These are phyloP conservation scores for Aspergillus conjunctus DNA, from an alignment of 495 filamentous ascomycete species.

Conservation along the genomic window DNA sequence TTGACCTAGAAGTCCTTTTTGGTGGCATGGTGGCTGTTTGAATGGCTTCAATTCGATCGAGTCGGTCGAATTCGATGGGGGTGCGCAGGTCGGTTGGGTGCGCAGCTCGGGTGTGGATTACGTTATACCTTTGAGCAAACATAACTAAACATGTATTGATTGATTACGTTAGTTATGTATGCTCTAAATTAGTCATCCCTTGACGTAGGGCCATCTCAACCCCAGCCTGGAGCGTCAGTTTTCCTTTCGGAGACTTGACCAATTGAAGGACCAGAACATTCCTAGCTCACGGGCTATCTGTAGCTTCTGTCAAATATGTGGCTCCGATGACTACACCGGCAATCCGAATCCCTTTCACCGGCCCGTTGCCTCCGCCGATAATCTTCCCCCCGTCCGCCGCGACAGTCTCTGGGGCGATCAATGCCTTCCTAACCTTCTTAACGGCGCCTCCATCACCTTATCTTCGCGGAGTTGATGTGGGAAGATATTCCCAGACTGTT, in stretches of 20 bases:
- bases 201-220: no score
- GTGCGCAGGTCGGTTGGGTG: no score
- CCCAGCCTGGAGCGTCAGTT: not conserved
- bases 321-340: slow-evolving; percentile 64
- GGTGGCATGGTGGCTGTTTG: no score
- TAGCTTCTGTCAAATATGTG: slow-evolving; percentile 27
- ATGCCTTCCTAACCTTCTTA: slow-evolving; percentile 75
- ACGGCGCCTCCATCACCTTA: slow-evolving; percentile 52
- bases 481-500: slow-evolving; percentile 58
- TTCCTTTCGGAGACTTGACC: not conserved
- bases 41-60: no score
- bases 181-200: no score
- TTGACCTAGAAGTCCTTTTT: no score
- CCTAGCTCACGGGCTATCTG: not conserved
- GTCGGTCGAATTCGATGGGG: no score
- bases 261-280: not conserved
- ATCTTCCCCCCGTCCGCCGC: slow-evolving; percentile 71
- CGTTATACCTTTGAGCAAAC: no score
- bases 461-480: slow-evolving; percentile 51
- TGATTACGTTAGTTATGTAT: no score
- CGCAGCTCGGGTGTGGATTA: no score
- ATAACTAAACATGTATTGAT: no score
- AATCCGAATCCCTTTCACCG: slow-evolving; percentile 90
- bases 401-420: slow-evolving; percentile 71
- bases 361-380: slow-evolving; percentile 73